Base-by-base conservation (phyloP, 2,329 filamentous ascomycete genomes). In the Talaromyces marneffei region DNA sequence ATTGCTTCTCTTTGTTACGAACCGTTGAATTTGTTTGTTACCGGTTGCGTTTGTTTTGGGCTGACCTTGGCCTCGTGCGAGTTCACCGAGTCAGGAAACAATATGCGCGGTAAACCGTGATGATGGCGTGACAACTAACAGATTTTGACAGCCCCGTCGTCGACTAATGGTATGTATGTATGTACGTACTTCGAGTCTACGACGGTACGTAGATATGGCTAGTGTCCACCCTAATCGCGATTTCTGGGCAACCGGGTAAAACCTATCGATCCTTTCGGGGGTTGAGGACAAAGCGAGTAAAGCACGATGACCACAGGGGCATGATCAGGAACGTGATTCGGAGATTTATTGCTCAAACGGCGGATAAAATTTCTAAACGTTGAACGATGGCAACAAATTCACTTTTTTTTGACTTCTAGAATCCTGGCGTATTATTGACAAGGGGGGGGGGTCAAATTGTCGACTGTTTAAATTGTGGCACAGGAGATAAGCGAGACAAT, bases 401-500 rank as follows among this genome's bases (percentile, higher is more conserved):
- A 23, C 18, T 52, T n/a, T n/a, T n/a, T n/a, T n/a, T n/a, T 16
- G n/a, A 14, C n/a, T 33, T 50, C 27, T 20, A 14, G 27, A 20
- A 12, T n/a, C 4, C n/a, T 33, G 7, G 48, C 8, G 29, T 33
- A 33, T 33, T 33, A 33, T 33, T 10, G 29, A 33, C 29, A 35
- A 35, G n/a, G n/a, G n/a, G n/a, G n/a, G n/a, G n/a, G n/a, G 3
- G 29, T 20, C 46, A 20, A 9, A 14, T 29, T 50, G 16, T 52
- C 3, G 1, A n/a, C 42, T 27, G 23, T 29, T 10, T 23, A 7
- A 55, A 54, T 37, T 37, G 52, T 25, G 52, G 52, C 52, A 40
- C 52, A 40, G 52, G 33, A 55, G 52, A 55, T 55, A 55, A 55
- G 52, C 52, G 52, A 40, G 35, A 55, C 16, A 40, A 18, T 18